Percentiles rank a stretch among this genome's conserved stretches.
Conservation (phyloP, 768 basidiomycete genomes). For the Serendipita sp. region DNA sequence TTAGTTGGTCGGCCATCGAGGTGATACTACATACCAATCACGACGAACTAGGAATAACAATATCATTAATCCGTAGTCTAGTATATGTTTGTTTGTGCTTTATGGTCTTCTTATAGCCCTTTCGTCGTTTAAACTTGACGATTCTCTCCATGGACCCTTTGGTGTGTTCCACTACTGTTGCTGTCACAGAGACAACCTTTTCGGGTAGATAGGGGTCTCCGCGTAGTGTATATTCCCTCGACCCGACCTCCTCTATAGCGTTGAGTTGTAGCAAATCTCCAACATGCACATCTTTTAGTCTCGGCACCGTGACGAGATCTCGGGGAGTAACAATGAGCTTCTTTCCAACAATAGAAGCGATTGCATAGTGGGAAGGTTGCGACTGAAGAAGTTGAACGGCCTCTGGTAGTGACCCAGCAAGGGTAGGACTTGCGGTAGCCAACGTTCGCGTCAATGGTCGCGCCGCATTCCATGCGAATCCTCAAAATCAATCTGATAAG, state of each 20-base stretch:
- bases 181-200: constrained; percentile 53
- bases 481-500: too few species aligned
- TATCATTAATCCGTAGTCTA: constrained; percentile 79
- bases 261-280: constrained; percentile 74
- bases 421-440: not conserved
- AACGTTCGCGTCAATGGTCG: not conserved
- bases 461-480: too few species aligned
- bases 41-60: constrained; percentile 30
- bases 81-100: constrained; percentile 91
- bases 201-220: constrained; percentile 57
- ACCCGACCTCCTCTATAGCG: constrained; percentile 86
- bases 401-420: constrained; percentile 18
- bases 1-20: not conserved
- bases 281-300: constrained; percentile 67
- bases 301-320: constrained; percentile 88
- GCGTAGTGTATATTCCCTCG: constrained; percentile 84
- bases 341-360: constrained; percentile 73
- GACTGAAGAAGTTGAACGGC: constrained; percentile 75
- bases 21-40: not conserved
- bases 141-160: constrained; percentile 84
- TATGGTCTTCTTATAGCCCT: constrained; percentile 92
- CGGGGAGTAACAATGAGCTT: constrained; percentile 81
- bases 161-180: constrained; percentile 95
- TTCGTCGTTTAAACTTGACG: constrained; percentile 96
- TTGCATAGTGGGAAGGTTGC: constrained; percentile 83